phyloP scores from a whole-genome alignment of 495 filamentous ascomycete species.

The Aspergillus haitiensis region DNA sequence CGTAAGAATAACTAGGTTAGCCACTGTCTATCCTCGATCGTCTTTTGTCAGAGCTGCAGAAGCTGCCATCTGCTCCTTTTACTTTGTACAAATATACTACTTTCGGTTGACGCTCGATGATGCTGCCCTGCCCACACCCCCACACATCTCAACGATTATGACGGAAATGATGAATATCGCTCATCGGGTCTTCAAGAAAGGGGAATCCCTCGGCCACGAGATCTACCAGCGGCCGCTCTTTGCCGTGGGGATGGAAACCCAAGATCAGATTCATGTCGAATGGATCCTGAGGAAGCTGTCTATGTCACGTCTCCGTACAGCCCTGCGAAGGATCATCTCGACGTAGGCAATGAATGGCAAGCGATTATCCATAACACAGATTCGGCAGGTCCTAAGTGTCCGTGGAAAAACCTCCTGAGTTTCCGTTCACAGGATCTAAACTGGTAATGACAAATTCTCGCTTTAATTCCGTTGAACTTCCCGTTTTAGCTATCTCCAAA shows the following conservation, averaged over 20 bases:
- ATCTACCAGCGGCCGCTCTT: slow-evolving; percentile 1
- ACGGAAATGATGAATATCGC: slow-evolving; percentile 3
- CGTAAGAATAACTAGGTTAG: not conserved
- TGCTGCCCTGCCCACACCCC: not conserved
- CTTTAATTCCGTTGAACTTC: too few relatives aligned
- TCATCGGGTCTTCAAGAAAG: not conserved
- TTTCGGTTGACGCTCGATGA: not conserved
- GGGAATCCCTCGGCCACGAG: not conserved
- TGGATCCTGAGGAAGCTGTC: slow-evolving; percentile 2
- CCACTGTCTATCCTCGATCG: not conserved
- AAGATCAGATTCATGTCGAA: slow-evolving; percentile 3
- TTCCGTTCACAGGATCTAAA: too few relatives aligned
- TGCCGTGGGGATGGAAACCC: not conserved
- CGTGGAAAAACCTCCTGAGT: too few relatives aligned
- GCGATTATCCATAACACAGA: not conserved
- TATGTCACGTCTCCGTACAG: not conserved
- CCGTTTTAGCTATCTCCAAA: too few relatives aligned
- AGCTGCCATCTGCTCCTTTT: not conserved
- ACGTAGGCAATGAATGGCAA: not conserved
- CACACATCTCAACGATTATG: not conserved
- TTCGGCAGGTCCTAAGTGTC: not conserved
- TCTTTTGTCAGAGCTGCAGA: not conserved
- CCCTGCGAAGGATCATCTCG: not conserved
- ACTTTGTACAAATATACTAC: slow-evolving; percentile 3
- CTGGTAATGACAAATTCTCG: too few relatives aligned